phyloP scores from a whole-genome alignment of 352 stramenopile species.

The Pythium chondricola region DNA sequence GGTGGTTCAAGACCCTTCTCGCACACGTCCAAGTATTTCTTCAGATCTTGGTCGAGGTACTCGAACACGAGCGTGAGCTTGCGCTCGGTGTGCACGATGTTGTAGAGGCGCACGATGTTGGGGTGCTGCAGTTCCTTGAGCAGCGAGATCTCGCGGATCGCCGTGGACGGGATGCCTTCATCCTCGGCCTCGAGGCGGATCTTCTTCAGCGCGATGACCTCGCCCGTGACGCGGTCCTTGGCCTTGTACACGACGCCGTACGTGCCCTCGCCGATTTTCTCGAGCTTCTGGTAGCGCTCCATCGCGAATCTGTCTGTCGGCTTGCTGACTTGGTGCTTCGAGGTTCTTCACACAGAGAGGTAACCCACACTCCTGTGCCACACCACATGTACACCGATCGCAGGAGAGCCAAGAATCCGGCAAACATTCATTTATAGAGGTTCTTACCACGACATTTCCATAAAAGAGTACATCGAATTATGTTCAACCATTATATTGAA shows the following conservation, averaged over 20 bases:
- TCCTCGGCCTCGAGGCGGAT: constrained; percentile 98
- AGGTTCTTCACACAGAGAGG: not conserved
- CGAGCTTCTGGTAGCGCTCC: constrained; percentile 93
- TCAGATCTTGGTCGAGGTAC: constrained; percentile 99
- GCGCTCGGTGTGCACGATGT: constrained; percentile 99
- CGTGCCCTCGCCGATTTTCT: constrained; percentile 97
- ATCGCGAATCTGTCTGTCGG: constrained; percentile 22
- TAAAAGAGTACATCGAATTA: not conserved
- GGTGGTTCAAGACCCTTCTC: constrained; percentile 94
- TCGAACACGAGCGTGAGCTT: constrained; percentile 99
- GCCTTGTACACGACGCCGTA: constrained; percentile 99
- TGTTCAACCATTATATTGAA: too few relatives aligned
- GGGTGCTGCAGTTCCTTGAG: constrained; percentile 96
- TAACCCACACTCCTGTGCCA: constrained; percentile 9
- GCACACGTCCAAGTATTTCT: constrained; percentile 99
- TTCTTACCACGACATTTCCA: too few relatives aligned
- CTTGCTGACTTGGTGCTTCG: not conserved
- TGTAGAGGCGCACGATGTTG: constrained; percentile 98
- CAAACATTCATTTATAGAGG: constrained; percentile 10
- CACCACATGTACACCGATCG: constrained; percentile 11
- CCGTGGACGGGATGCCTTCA: constrained; percentile 97
- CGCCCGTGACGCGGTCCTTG: constrained; percentile 92
- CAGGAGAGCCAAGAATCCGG: not conserved
- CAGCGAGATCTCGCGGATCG: constrained; percentile 98
- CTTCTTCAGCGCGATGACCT: constrained; percentile 99